Base-by-base conservation (phyloP, 106 monocot species). In the Gastrodia elata region DNA sequence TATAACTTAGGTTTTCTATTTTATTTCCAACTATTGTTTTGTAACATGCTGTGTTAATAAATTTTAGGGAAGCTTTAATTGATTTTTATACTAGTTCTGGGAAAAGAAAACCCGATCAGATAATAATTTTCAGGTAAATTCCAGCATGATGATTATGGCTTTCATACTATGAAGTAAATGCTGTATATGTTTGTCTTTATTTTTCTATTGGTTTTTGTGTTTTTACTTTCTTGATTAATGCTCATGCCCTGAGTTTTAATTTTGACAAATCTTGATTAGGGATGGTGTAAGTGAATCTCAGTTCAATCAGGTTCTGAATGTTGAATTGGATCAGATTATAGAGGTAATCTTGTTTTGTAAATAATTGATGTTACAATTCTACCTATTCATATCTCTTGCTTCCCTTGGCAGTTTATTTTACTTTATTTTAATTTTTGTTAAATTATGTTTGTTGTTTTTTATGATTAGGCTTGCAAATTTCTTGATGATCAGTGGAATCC, bases 261-360 rank as follows among this genome's bases (percentile, higher is more conserved):
- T 58, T 8, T 58, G 6, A 8, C 26, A 27, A 25, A 58, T 5
- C 24, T 58, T 58, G 57, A 58, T 48, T 64, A 96, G 95, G 79
- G 91, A 96, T 89, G 95, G 92, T 18, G 95, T 96, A 0, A 96
- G 95, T 72, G 95, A 96, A 44, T 89, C 89, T 0, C 91, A 96
- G 46, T 96, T 96, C 73, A 87, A 70, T 72, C 87, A 89, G 64
- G 91, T 96, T 32, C 64, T 96, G 9, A 89, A 96, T 75, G 79
- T 92, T 56, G 95, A 96, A 79, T 59, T 96, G 72, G 84, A 87
- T 82, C 95, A 96, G 75, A 92, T 96, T n/a, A 89, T 89, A 28
- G 83, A 89, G 95, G 92, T 96, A 22, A 32, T 67, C 36, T 46
- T 46, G 13, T 46, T 46, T 46, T 42, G 42, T 14, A 42, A 42